Percentiles rank a stretch among this genome's conserved stretches.
These are phyloP conservation scores for Microbotryomycetes sp. DNA, from an alignment of 1,284 basidiomycete species.

Conservation along the genomic window DNA sequence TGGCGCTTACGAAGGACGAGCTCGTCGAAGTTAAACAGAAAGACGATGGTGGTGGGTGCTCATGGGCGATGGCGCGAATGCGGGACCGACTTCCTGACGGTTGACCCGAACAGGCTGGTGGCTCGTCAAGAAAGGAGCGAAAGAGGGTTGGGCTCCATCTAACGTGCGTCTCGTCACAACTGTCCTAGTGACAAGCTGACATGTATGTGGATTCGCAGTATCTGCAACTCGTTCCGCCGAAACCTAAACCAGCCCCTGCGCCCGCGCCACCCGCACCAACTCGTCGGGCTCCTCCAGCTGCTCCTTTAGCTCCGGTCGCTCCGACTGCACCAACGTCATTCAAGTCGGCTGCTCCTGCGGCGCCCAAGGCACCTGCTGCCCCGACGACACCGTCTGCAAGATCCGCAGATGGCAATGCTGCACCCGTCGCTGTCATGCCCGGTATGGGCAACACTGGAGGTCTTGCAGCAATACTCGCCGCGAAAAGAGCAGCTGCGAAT, in stretches of 20 bases:
- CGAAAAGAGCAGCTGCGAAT: slow-evolving; percentile 42
- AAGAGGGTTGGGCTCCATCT: slow-evolving; percentile 90
- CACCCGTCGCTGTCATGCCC: slow-evolving; percentile 43
- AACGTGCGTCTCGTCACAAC: slow-evolving; percentile 48
- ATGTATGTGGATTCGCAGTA: too few species aligned
- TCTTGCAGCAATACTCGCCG: slow-evolving; percentile 42
- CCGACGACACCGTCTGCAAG: slow-evolving; percentile 17
- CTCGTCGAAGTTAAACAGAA: slow-evolving; percentile 86
- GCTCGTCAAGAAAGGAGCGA: slow-evolving; percentile 77
- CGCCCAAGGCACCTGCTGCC: slow-evolving; percentile 20
- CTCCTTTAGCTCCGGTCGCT: slow-evolving; percentile 34
- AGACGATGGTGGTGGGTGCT: slow-evolving; percentile 64
- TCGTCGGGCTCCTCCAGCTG: slow-evolving; percentile 48
- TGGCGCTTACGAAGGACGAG: slow-evolving; percentile 83
- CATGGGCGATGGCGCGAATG: too few species aligned
- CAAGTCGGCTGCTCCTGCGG: slow-evolving; percentile 41
- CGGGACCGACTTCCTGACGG: too few species aligned
- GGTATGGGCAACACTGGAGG: slow-evolving; percentile 43
- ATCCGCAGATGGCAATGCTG: slow-evolving; percentile 38
- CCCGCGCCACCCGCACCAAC: slow-evolving; percentile 64
- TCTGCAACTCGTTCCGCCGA: slow-evolving; percentile 65
- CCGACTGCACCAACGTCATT: slow-evolving; percentile 37
- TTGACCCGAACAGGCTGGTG: slow-evolving; percentile 61
- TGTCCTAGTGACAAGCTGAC: too few species aligned
- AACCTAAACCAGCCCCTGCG: slow-evolving; percentile 52